phyloP scores from a whole-genome alignment of 495 filamentous ascomycete genomes.

The Neurospora tetraspora region DNA sequence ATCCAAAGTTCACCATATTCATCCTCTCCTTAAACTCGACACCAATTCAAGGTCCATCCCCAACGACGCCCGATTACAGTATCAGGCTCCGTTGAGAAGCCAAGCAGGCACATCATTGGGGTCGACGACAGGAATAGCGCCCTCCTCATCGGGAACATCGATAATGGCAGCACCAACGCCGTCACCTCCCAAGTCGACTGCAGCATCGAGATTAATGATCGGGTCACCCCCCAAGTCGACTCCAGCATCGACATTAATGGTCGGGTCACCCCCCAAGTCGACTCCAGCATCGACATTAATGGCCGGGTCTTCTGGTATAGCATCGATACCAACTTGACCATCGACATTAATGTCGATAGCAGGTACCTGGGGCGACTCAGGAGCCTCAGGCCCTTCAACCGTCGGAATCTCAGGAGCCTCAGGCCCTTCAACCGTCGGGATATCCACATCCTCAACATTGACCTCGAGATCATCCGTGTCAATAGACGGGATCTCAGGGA shows the following conservation, averaged over 20 bases:
- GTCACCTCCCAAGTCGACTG: background rate
- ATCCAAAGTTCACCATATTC: background rate
- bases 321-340: background rate
- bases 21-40: background rate
- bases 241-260: background rate
- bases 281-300: background rate
- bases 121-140: background rate
- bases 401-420: background rate
- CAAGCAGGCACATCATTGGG: background rate
- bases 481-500: background rate
- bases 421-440: background rate
- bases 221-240: background rate
- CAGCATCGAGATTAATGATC: background rate
- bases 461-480: too few species aligned
- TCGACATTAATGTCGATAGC: background rate
- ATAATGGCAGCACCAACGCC: background rate
- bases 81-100: background rate
- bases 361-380: background rate
- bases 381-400: background rate
- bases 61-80: background rate
- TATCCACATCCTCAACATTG: too few species aligned
- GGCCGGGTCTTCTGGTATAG: background rate
- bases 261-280: background rate
- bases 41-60: background rate
- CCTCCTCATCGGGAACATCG: background rate